phyloP scores from a whole-genome alignment of 768 basidiomycete genomes.

The Rhizopogon vinicolor region DNA sequence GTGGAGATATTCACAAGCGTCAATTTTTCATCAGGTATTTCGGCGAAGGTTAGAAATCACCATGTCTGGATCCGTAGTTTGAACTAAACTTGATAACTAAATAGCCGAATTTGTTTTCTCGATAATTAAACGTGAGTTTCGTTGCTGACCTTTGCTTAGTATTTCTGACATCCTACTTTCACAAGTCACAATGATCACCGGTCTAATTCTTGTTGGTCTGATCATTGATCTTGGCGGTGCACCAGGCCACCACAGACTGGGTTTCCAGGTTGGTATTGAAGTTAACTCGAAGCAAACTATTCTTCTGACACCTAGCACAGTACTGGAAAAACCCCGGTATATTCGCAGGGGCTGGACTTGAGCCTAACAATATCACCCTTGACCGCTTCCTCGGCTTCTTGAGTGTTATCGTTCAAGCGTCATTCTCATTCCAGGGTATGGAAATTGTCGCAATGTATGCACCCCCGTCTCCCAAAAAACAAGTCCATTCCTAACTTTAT shows the following conservation, averaged over 20 bases:
- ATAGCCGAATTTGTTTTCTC: conserved; percentile 65
- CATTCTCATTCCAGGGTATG: conserved; percentile 78
- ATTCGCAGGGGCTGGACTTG: conserved; percentile 26
- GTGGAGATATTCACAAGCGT: too few relatives aligned
- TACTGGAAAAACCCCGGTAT: conserved; percentile 71
- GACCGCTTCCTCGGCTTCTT: conserved; percentile 39
- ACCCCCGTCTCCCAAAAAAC: conserved; percentile 16
- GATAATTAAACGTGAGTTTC: conserved; percentile 51
- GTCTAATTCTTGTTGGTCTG: conserved; percentile 56
- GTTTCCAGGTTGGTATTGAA: conserved; percentile 49
- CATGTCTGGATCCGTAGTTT: too few relatives aligned
- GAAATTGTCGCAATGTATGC: conserved; percentile 66
- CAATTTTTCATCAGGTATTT: too few relatives aligned
- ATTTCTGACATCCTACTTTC: conserved; percentile 3
- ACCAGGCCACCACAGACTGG: conserved; percentile 58
- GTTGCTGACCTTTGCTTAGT: neutral
- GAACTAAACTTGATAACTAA: neutral
- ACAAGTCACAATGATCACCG: conserved; percentile 53
- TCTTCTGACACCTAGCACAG: conserved; percentile 21
- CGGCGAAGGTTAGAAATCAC: too few relatives aligned
- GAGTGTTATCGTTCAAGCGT: conserved; percentile 45
- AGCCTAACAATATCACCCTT: conserved; percentile 24
- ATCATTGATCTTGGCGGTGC: conserved; percentile 78
- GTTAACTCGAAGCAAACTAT: neutral
- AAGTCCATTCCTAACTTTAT: conserved; percentile 6